phyloP scores from a whole-genome alignment of 352 stramenopile genomes.

The Peronosclerospora sorghi region DNA sequence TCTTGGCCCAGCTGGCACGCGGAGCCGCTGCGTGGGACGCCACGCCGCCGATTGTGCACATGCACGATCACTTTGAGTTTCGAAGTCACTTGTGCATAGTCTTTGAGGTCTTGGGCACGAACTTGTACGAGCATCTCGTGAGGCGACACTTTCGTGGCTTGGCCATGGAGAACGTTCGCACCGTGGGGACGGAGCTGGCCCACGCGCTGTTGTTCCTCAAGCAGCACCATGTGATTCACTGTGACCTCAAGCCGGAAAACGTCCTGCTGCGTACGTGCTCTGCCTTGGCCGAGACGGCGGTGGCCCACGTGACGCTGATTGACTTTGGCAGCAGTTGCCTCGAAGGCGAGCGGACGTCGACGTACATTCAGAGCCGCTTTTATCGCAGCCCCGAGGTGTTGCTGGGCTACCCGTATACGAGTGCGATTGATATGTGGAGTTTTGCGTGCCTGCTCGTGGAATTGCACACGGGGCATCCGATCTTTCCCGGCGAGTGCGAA shows the following conservation, averaged over 20 bases:
- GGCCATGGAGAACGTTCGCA: constrained; percentile 79
- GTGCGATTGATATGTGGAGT: constrained; percentile 86
- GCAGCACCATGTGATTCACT: constrained; percentile 89
- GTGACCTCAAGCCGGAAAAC: constrained; percentile 98
- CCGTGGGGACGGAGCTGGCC: constrained; percentile 84
- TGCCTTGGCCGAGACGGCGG: constrained; percentile 1
- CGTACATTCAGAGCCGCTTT: constrained; percentile 97
- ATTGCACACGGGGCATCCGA: constrained; percentile 61
- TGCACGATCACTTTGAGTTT: constrained; percentile 91
- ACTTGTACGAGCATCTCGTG: constrained; percentile 96
- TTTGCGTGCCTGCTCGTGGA: constrained; percentile 82
- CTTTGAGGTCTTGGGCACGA: constrained; percentile 93
- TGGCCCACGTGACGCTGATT: constrained; percentile 77
- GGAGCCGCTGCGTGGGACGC: constrained; percentile 20
- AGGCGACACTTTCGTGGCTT: constrained; percentile 92
- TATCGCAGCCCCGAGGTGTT: constrained; percentile 97
- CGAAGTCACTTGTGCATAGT: constrained; percentile 92
- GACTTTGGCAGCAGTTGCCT: constrained; percentile 97
- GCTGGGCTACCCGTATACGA: constrained; percentile 80
- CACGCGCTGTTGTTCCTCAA: constrained; percentile 68
- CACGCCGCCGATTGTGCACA: constrained; percentile 73
- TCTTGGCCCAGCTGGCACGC: constrained; percentile 57
- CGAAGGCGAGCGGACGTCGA: constrained; percentile 84
- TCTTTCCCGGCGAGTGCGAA: constrained; percentile 83
- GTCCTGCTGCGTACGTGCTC: constrained; percentile 47